A percentile compares a stretch with the other conserved stretches of the same genome.
Evolutionary conservation across 2,329 filamentous ascomycete genomes (phyloP).

Genomic region (Cercospora zeina): DNA sequence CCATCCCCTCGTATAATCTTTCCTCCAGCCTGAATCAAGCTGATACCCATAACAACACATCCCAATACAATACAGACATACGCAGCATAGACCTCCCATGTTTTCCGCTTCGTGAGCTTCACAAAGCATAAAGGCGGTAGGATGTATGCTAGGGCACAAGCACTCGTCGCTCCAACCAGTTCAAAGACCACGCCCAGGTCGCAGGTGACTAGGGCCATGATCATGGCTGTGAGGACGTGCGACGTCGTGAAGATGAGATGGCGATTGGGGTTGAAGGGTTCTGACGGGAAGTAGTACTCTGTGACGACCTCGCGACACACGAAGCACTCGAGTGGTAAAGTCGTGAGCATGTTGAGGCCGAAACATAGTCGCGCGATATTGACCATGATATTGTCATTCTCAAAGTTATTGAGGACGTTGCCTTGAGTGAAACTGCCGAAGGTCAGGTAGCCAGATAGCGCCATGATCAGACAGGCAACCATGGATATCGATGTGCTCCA

Average conservation of each 20-base stretch:
- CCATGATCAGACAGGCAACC: conserved; percentile 86
- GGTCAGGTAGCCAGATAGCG: conserved; percentile 82
- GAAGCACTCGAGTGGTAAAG: conserved; percentile 92
- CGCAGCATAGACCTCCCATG: conserved; percentile 58
- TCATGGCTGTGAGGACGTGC: conserved; percentile 77
- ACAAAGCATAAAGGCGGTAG: conserved; percentile 93
- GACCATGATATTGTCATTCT: conserved; percentile 84
- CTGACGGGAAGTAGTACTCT: conserved; percentile 71
- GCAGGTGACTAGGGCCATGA: conserved; percentile 79
- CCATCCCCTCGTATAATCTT: conserved; percentile 58
- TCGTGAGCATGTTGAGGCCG: conserved; percentile 98
- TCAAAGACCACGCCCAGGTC: conserved; percentile 95
- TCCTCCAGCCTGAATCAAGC: conserved; percentile 67
- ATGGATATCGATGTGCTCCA: conserved; percentile 89
- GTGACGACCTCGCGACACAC: conserved; percentile 97
- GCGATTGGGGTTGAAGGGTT: conserved; percentile 77
- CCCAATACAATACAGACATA: conserved; percentile 77
- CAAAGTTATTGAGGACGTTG: conserved; percentile 98
- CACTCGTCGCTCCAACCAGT: conserved; percentile 90
- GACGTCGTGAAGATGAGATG: conserved; percentile 84
- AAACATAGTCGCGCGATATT: conserved; percentile 94
- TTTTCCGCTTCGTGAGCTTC: conserved; percentile 75
- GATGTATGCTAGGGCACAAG: conserved; percentile 92
- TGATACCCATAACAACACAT: conserved; percentile 75
- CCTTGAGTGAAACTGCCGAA: conserved; percentile 90